phyloP scores from a whole-genome alignment of 495 filamentous ascomycete species.

The Saxophila tyrrhenica region DNA sequence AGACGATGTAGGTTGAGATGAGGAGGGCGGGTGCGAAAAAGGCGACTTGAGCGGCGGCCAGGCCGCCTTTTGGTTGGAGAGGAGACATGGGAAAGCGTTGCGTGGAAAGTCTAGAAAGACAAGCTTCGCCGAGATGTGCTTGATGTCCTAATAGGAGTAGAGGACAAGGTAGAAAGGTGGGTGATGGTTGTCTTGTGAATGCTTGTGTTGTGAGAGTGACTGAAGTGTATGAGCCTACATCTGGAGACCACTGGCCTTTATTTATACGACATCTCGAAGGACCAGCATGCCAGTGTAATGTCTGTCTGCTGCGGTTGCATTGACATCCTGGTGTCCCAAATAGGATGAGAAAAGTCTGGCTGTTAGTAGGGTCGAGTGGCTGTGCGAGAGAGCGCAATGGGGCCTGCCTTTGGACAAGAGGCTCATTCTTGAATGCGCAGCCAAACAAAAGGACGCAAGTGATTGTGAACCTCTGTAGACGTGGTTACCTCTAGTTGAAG shows the following conservation, averaged over 20 bases:
- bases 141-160: neutral
- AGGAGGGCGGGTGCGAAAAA: slow-evolving; percentile 12
- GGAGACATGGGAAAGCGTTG: neutral
- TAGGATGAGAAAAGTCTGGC: too few relatives aligned
- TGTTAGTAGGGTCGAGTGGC: too few relatives aligned
- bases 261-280: too few relatives aligned
- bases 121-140: neutral
- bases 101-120: too few relatives aligned
- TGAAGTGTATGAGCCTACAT: too few relatives aligned
- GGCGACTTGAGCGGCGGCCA: slow-evolving; percentile 16
- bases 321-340: neutral
- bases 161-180: neutral
- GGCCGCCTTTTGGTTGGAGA: slow-evolving; percentile 8
- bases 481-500: neutral
- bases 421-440: neutral
- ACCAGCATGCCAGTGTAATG: too few relatives aligned
- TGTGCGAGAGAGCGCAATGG: neutral
- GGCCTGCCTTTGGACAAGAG: neutral
- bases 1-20: slow-evolving; percentile 10
- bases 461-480: neutral
- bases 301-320: neutral
- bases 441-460: neutral
- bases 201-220: too few relatives aligned
- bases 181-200: too few relatives aligned
- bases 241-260: too few relatives aligned